Percentiles rank a stretch among this genome's conserved stretches.
These are phyloP conservation scores for Tuber microsphaerosporum DNA, from an alignment of 495 filamentous ascomycete genomes.

Conservation along the genomic window DNA sequence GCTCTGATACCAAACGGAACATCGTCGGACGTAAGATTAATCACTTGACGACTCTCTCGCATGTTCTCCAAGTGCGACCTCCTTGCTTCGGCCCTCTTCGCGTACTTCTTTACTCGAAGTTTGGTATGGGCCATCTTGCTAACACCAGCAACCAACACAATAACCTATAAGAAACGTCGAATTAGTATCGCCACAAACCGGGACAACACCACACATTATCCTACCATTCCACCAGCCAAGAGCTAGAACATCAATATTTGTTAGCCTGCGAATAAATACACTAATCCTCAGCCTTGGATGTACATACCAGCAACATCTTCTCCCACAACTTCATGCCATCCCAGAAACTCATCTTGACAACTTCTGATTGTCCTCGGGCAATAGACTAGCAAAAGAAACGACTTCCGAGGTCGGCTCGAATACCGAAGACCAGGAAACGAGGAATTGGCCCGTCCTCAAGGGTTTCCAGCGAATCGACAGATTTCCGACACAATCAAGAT, in stretches of 20 bases:
- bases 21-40: conserved; percentile 47
- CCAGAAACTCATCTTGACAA: conserved; percentile 57
- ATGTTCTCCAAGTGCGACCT: conserved; percentile 52
- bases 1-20: conserved; percentile 87
- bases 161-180: conserved; percentile 41
- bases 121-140: conserved; percentile 58
- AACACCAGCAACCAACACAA: conserved; percentile 43
- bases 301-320: conserved; percentile 80
- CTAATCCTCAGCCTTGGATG: conserved; percentile 22
- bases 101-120: conserved; percentile 58
- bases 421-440: neutral
- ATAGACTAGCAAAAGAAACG: neutral
- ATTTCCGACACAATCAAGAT: neutral
- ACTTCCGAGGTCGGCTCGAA: neutral
- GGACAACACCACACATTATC: conserved; percentile 38
- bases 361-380: neutral
- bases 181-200: conserved; percentile 46
- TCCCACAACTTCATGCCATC: conserved; percentile 75
- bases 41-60: conserved; percentile 47
- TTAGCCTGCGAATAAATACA: neutral
- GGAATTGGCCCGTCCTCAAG: neutral
- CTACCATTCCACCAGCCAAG: conserved; percentile 37
- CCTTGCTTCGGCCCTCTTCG: conserved; percentile 58
- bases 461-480: neutral
- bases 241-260: conserved; percentile 36